Evolutionary conservation across 2,329 filamentous ascomycete genomes (phyloP).

Genomic region (Aurifilum marmelostoma): DNA sequence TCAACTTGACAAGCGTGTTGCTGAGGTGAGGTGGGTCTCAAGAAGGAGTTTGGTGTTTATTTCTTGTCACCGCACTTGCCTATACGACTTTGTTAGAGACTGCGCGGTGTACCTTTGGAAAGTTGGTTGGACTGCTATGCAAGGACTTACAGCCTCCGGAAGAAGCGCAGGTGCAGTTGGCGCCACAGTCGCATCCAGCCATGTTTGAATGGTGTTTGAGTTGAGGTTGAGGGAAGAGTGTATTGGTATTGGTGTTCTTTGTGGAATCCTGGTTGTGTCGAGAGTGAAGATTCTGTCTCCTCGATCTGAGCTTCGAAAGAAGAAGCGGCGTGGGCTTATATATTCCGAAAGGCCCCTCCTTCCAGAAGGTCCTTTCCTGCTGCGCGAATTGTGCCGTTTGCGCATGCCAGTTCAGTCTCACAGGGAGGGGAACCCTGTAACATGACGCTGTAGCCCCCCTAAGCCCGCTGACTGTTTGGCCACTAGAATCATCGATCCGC

Average conservation of each 20-base stretch:
- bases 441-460: neutral
- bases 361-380: neutral
- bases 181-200: constrained; percentile 24
- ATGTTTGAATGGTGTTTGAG: constrained; percentile 17
- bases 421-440: constrained; percentile 8
- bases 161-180: constrained; percentile 17
- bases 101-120: neutral
- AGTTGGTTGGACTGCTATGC: neutral
- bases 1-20: neutral
- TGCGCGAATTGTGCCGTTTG: constrained; percentile 24
- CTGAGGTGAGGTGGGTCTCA: neutral
- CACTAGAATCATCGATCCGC: neutral
- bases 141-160: constrained; percentile 23
- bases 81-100: neutral
- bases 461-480: neutral
- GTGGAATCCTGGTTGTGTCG: neutral
- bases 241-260: neutral
- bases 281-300: neutral
- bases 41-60: neutral
- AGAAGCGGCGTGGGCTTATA: neutral
- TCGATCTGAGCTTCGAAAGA: neutral
- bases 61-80: constrained; percentile 20
- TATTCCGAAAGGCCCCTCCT: neutral
- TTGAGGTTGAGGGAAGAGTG: neutral
- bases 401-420: neutral